Evolutionary conservation across 2,329 filamentous ascomycete species (phyloP).

Genomic region (Claviceps sp.): DNA sequence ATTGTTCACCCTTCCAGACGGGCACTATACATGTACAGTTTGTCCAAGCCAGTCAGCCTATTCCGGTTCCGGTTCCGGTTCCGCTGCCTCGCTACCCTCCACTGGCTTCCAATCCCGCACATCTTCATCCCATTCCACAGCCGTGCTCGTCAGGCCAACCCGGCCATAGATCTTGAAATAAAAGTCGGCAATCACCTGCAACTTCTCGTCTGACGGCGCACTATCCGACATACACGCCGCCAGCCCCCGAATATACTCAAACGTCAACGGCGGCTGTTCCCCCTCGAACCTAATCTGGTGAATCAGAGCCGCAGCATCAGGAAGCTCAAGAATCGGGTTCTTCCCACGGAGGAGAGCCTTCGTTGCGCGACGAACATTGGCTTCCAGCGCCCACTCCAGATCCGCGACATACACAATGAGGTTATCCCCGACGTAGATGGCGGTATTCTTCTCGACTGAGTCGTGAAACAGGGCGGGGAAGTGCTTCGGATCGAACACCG

Average conservation of each 20-base stretch:
- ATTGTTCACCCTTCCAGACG: too few species aligned
- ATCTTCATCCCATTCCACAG: slow-evolving; percentile 2
- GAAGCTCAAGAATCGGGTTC: slow-evolving; percentile 5
- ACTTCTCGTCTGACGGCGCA: slow-evolving; percentile 5
- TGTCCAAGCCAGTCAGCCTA: too few species aligned
- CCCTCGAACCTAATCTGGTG: slow-evolving; percentile 3
- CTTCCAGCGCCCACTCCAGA: slow-evolving; percentile 15
- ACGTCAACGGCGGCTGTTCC: slow-evolving; percentile 6
- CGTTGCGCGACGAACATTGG: slow-evolving; percentile 11
- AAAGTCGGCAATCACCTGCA: slow-evolving; percentile 6
- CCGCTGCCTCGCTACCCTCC: not conserved
- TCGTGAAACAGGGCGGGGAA: slow-evolving; percentile 10
- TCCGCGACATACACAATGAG: slow-evolving; percentile 12
- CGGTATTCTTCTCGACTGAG: slow-evolving; percentile 12
- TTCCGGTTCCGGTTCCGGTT: too few species aligned
- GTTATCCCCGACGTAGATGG: slow-evolving; percentile 11
- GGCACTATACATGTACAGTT: too few species aligned
- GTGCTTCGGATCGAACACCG: too few species aligned
- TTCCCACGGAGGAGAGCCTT: too few species aligned
- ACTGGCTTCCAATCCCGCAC: not conserved
- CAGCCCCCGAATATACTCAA: slow-evolving; percentile 7
- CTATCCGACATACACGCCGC: slow-evolving; percentile 9
- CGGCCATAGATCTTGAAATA: slow-evolving; percentile 7
- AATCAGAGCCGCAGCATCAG: slow-evolving; percentile 9
- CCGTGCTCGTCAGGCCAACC: slow-evolving; percentile 4